Conservation (phyloP, 495 filamentous ascomycete genomes). For the Penicillium canescens region DNA sequence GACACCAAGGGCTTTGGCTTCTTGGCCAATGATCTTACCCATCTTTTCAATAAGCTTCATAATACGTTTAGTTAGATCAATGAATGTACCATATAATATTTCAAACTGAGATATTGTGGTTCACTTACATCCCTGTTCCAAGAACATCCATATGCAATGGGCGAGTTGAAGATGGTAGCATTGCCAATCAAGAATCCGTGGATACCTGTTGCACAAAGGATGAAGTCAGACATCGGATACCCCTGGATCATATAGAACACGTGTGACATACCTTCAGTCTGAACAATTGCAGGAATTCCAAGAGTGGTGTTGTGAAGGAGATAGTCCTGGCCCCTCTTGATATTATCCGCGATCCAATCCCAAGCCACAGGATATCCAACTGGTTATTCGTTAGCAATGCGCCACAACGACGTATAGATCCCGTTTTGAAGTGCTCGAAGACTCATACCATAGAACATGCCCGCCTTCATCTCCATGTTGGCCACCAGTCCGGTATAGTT, state of each 20-base stretch:
- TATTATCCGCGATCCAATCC: slow-evolving; percentile 60
- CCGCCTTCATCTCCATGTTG: slow-evolving; percentile 62
- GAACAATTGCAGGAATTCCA: slow-evolving; percentile 68
- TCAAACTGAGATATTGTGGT: not conserved
- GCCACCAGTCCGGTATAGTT: slow-evolving; percentile 64
- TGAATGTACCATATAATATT: not conserved
- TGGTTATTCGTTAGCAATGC: slow-evolving; percentile 8
- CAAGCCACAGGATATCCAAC: slow-evolving; percentile 65
- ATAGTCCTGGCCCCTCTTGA: slow-evolving; percentile 64
- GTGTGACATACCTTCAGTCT: slow-evolving; percentile 54
- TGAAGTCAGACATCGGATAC: not conserved
- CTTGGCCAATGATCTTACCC: slow-evolving; percentile 58
- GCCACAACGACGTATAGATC: not conserved
- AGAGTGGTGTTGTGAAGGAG: slow-evolving; percentile 62
- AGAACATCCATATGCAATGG: slow-evolving; percentile 67
- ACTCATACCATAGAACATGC: slow-evolving; percentile 58
- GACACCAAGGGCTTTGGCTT: slow-evolving; percentile 61
- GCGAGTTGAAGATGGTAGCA: slow-evolving; percentile 74
- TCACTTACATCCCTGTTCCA: slow-evolving; percentile 52
- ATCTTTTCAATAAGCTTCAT: slow-evolving; percentile 56
- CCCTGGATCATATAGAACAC: not conserved
- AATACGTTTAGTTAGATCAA: slow-evolving; percentile 1
- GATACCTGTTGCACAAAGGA: slow-evolving; percentile 38
- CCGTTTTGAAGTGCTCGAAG: too few species aligned
- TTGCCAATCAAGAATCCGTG: slow-evolving; percentile 70